Conservation (phyloP, 805 yeast genomes). For the Metschnikowia henanensis region DNA sequence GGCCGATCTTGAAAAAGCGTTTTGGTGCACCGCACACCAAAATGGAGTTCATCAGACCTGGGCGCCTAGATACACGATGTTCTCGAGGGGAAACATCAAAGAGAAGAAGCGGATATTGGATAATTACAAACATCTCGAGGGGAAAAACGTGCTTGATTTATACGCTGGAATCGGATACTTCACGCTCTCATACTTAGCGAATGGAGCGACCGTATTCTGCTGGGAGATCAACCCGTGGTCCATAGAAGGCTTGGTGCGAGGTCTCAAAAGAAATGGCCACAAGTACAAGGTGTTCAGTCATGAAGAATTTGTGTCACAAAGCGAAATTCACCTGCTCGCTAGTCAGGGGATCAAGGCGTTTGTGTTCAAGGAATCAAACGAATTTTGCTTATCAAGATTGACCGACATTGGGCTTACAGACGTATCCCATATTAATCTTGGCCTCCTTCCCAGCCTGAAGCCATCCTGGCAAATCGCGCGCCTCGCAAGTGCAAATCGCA, state of each 20-base stretch:
- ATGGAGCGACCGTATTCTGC: slow-evolving; percentile 58
- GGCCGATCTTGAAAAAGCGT: slow-evolving; percentile 49
- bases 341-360: slow-evolving; percentile 33
- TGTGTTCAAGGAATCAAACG: slow-evolving; percentile 67
- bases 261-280: slow-evolving; percentile 48
- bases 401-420: slow-evolving; percentile 13
- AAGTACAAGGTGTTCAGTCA: slow-evolving; percentile 4
- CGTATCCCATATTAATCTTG: slow-evolving; percentile 69
- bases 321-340: background rate
- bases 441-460: slow-evolving; percentile 71
- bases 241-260: slow-evolving; percentile 63
- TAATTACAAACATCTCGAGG: slow-evolving; percentile 34
- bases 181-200: slow-evolving; percentile 61
- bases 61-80: slow-evolving; percentile 88
- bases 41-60: slow-evolving; percentile 77
- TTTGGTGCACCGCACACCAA: slow-evolving; percentile 73
- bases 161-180: slow-evolving; percentile 90
- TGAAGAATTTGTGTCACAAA: slow-evolving; percentile 3
- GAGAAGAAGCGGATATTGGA: slow-evolving; percentile 70
- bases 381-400: slow-evolving; percentile 45
- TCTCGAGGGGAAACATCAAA: slow-evolving; percentile 81
- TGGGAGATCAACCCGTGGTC: slow-evolving; percentile 92
- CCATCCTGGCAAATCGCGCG: slow-evolving; percentile 52
- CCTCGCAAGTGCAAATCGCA: background rate
- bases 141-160: slow-evolving; percentile 58